Evolutionary conservation across 2,329 filamentous ascomycete species (phyloP).

Genomic region (Ascochyta pisi): DNA sequence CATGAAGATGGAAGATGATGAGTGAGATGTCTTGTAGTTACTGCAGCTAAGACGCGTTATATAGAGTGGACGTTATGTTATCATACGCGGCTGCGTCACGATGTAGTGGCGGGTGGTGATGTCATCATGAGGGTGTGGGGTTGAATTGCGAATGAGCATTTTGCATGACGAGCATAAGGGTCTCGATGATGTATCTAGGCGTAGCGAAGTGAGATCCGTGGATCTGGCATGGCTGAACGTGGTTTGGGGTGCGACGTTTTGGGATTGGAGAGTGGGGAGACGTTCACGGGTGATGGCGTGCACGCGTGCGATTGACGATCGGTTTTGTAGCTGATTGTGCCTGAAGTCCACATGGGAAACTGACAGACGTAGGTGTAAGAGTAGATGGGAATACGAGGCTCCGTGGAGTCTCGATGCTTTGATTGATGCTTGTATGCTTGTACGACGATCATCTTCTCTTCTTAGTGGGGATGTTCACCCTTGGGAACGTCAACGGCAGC

Average conservation of each 20-base stretch:
- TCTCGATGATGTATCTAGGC: slow-evolving; percentile 17
- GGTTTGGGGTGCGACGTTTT: slow-evolving; percentile 1
- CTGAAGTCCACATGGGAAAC: not conserved
- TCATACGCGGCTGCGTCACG: slow-evolving; percentile 13
- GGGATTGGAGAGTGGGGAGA: not conserved
- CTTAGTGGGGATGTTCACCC: slow-evolving; percentile 47
- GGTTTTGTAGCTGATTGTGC: not conserved
- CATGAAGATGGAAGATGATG: slow-evolving; percentile 12
- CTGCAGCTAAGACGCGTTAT: not conserved
- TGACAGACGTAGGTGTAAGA: not conserved
- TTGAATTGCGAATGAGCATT: slow-evolving; percentile 4
- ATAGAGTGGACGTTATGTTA: not conserved
- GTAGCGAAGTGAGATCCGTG: slow-evolving; percentile 12
- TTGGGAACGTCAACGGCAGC: slow-evolving; percentile 84
- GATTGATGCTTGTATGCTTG: slow-evolving; percentile 4
- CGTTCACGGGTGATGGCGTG: slow-evolving; percentile 1
- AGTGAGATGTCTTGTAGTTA: not conserved
- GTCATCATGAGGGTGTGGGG: slow-evolving; percentile 20
- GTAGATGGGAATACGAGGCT: slow-evolving; percentile 1
- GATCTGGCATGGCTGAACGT: slow-evolving; percentile 10
- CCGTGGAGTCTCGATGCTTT: slow-evolving; percentile 6
- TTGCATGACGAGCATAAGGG: slow-evolving; percentile 16
- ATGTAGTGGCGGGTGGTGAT: slow-evolving; percentile 18
- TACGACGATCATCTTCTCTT: slow-evolving; percentile 22
- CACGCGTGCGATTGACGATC: not conserved